Evolutionary conservation across 805 yeast genomes (phyloP).

Genomic region (Lachancea lanzarotensis): DNA sequence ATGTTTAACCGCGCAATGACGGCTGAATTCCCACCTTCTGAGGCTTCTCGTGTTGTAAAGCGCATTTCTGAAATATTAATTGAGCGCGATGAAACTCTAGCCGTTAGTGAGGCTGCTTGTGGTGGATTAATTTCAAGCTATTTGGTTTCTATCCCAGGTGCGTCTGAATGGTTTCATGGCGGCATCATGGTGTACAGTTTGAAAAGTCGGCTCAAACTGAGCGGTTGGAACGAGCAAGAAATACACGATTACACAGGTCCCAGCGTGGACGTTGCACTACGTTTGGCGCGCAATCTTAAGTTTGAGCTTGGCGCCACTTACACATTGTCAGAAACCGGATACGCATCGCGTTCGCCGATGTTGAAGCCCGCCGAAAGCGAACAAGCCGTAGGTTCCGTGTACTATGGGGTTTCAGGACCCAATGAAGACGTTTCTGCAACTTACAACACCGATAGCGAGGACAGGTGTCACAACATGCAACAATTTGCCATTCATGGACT

Average conservation of each 20-base stretch:
- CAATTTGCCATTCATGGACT: constrained; percentile 65
- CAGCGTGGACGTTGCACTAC: constrained; percentile 62
- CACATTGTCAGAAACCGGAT: constrained; percentile 79
- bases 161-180: constrained; percentile 76
- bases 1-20: constrained; percentile 5
- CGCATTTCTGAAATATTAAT: constrained; percentile 53
- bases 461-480: constrained; percentile 67
- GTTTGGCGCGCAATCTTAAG: constrained; percentile 71
- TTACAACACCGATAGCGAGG: constrained; percentile 39
- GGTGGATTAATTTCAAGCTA: constrained; percentile 83
- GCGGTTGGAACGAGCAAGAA: constrained; percentile 74
- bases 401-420: constrained; percentile 65
- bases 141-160: constrained; percentile 77
- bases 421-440: constrained; percentile 43
- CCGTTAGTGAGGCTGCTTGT: constrained; percentile 84
- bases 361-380: constrained; percentile 36
- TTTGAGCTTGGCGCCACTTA: constrained; percentile 79
- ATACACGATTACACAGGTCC: constrained; percentile 76
- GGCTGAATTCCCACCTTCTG: constrained; percentile 55
- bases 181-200: constrained; percentile 76
- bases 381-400: constrained; percentile 53
- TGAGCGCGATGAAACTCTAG: constrained; percentile 53
- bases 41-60: constrained; percentile 43
- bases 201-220: constrained; percentile 61
- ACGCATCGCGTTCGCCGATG: constrained; percentile 61